Conservation (phyloP, 176 grass and related monocot species). For the Triticum turgidum region DNA sequence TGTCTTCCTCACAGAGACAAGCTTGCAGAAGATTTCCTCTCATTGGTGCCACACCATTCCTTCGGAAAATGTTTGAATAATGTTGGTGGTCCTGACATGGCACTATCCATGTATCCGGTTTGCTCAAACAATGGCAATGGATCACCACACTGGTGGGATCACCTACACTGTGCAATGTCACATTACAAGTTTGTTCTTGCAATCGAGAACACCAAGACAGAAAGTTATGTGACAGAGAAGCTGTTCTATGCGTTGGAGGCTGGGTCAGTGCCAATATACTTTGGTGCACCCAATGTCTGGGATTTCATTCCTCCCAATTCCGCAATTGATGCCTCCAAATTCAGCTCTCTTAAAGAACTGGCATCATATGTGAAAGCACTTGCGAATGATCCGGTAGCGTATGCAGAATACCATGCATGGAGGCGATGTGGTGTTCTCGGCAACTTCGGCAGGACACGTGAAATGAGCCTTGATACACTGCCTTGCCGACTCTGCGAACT, state of each 20-base stretch:
- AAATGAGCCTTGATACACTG: constrained; percentile 76
- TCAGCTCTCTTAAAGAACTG: constrained; percentile 63
- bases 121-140: constrained; percentile 45
- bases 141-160: constrained; percentile 77
- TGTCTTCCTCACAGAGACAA: constrained; percentile 70
- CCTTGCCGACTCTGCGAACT: constrained; percentile 82
- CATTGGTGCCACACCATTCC: constrained; percentile 72
- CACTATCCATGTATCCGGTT: constrained; percentile 69
- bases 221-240: constrained; percentile 95
- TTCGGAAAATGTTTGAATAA: constrained; percentile 94
- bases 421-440: constrained; percentile 78
- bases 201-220: constrained; percentile 81
- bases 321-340: constrained; percentile 84
- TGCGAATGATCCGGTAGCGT: constrained; percentile 76
- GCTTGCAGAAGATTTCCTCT: constrained; percentile 64
- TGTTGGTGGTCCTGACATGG: constrained; percentile 70
- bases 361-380: constrained; percentile 69
- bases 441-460: constrained; percentile 73
- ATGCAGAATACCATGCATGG: constrained; percentile 92
- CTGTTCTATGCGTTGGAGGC: constrained; percentile 86
- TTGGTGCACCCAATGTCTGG: constrained; percentile 82
- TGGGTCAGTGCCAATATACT: constrained; percentile 89
- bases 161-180: constrained; percentile 89
- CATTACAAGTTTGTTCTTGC: constrained; percentile 98
- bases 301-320: constrained; percentile 90